Base-by-base conservation (phyloP, 108 stramenopile genomes). In the Cyclotella cryptica region DNA sequence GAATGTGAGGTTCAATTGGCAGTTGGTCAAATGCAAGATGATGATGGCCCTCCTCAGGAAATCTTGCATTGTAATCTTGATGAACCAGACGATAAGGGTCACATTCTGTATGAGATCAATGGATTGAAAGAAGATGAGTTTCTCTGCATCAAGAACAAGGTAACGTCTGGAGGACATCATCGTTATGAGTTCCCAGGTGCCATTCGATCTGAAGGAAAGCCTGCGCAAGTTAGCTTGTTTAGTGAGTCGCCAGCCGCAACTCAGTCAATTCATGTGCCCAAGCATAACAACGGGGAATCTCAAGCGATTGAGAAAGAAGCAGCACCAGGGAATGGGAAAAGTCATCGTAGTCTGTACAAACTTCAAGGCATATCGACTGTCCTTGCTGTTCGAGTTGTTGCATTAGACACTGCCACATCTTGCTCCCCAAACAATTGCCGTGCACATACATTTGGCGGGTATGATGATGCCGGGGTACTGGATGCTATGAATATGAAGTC, bases 401-500 rank as follows among this genome's bases (percentile, higher is more conserved):
- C 66, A 10, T 8, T 67, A 9, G 66, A 67, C 66, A 7, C 27
- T 14, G 47, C 19, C 12, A 49, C 66, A 19, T 27, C 66, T 26
- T 13, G 15, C 15, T 67, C 66, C 10, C 43, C 7, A 7, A 49
- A 49, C n/a, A 10, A 67, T 11, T 67, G 66, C 44, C 24, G 46
- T 27, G 66, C 42, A 6, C 19, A 21, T 19, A 67, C 66, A 7
- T 67, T 67, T n/a, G 66, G 66, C 11, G 66, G 66, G 11, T 30
- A 30, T 27, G 44, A 67, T n/a, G 44, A 46, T n/a, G 13, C 8
- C 13, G 66, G 66, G 8, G 22, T 49, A 12, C 26, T 49, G 9
- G 66, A 67, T 49, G 66, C 43, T 27, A 46, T 67, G 66, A 67
- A 67, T 49, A 24, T 67, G 24, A 15, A 49, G 29, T 26, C 46